Base-by-base conservation (phyloP, 2,329 filamentous ascomycete species). In the Dactylellina cionopaga region DNA sequence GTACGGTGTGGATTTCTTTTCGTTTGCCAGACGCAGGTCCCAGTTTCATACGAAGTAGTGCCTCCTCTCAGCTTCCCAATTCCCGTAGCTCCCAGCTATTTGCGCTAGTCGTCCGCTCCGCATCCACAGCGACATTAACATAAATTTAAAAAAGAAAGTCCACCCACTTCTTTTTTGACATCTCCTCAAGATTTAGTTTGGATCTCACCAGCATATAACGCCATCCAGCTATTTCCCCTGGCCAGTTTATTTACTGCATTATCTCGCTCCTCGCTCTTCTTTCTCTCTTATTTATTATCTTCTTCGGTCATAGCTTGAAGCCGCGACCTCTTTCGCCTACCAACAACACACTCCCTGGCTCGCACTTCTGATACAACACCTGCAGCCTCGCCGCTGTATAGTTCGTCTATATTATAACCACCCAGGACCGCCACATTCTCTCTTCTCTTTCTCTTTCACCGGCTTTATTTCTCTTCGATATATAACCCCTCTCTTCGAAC, bases 1-100 rank as follows among this genome's bases (percentile, higher is more conserved):
- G 11, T 41, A 19, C 35, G 25, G 51, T 55, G n/a, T n/a, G n/a
- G n/a, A n/a, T n/a, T n/a, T n/a, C n/a, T n/a, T n/a, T n/a, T 41
- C 15, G 51, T 55, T 39, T 55, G 31, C 49, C 19, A 55, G 51
- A 55, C 22, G 51, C 51, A 55, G 51, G 51, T 39, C 33, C 51
- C 1, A 35, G 39, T 55, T 55, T n/a, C n/a, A n/a, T n/a, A n/a
- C 51, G 29, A 55, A 41, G 17, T 24, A 13, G 51, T 55, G n/a
- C 51, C 51, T 55, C 51, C n/a, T 13, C 13, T 5, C 33, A 55
- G 35, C 31, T 55, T 17, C 51, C 33, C 47, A 22, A 55, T 55
- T 55, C 22, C 31, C 7, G 24, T n/a, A n/a, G n/a, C n/a, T n/a
- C n/a, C n/a, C n/a, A n/a, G n/a, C n/a, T n/a, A n/a, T n/a, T n/a